A percentile compares a stretch with the other conserved stretches of the same genome.
Evolutionary conservation across 2,329 filamentous ascomycete species (phyloP).

Genomic region (Botrytis tulipae): DNA sequence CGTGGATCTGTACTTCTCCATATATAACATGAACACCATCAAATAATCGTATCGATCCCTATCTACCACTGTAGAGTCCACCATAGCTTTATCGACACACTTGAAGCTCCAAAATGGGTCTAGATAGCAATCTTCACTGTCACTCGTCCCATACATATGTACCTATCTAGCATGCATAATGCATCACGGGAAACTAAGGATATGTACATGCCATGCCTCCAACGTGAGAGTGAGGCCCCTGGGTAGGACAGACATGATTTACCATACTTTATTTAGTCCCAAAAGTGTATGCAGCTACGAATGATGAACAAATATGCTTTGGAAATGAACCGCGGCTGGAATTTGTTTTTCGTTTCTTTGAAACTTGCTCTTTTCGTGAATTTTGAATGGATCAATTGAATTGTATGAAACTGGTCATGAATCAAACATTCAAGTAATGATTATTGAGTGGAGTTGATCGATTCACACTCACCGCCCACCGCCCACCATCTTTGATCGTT

Average conservation of each 20-base stretch:
- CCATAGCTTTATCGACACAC: background rate
- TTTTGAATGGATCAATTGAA: background rate
- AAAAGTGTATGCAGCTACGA: background rate
- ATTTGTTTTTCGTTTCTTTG: background rate
- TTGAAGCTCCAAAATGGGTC: background rate
- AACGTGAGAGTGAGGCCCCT: background rate
- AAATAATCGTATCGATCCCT: background rate
- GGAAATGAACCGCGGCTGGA: background rate
- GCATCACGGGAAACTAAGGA: slow-evolving; percentile 5
- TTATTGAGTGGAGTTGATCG: background rate
- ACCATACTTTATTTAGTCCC: background rate
- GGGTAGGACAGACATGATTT: background rate
- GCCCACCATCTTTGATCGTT: background rate
- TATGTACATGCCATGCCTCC: background rate
- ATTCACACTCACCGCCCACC: background rate
- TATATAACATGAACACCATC: background rate
- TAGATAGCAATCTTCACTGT: background rate
- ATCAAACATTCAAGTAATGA: background rate
- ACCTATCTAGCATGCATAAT: background rate
- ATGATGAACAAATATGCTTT: background rate
- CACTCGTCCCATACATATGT: background rate
- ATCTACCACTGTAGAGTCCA: background rate
- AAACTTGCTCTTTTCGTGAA: background rate
- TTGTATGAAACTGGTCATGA: background rate
- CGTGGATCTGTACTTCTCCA: background rate